Evolutionary conservation across 2,329 filamentous ascomycete species (phyloP), one percentile per base, ranked within the genome.

Genomic region (Paraphaeosphaeria sporulosa): DNA sequence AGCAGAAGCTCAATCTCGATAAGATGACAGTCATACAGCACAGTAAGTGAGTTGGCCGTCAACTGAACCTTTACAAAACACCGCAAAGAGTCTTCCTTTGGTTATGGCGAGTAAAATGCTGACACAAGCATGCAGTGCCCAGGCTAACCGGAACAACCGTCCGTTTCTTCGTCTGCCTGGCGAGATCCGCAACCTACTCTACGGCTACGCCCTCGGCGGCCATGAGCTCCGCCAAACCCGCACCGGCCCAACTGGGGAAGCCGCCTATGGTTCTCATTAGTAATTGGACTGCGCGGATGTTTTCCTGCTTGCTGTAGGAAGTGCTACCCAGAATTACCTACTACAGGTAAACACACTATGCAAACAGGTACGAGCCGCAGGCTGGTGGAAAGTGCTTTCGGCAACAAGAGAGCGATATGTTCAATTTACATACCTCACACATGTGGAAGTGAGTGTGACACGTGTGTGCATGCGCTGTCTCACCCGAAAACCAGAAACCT

Each of bases 171-270:
- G 12, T 9, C 61, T 66, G 1, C 59, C 64, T 13, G 57, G 49
- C n/a, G 64, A 66, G 44, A 49, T 66, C 17, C 58, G 61, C 9
- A 62, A 62, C 53, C 46, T 36, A 8, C 58, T 66, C 8, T 64
- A 62, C 34, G 36, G 12, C 17, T 55, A 58, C 36, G 40, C 54
- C 5, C 15, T 64, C 3, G 58, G 57, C 27, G 34, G 54, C 25
- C 49, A 53, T 2, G 34, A 38, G 7, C 43, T 49, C 15, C 21
- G 23, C 17, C 32, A 40, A 42, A 38, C 30, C 13, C 43, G 30
- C 13, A 27, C 34, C 7, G 19, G 25, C 27, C 7, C 10, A 43
- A 21, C 34, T n/a, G 36, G 34, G 15, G 5, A n/a, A 30, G 19
- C 25, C 32, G n/a, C n/a, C 17, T 17, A 32, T 32, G 10, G 8